Base-by-base conservation (phyloP, 805 yeast species). In the Cyberlindnera euphorbiiphila region DNA sequence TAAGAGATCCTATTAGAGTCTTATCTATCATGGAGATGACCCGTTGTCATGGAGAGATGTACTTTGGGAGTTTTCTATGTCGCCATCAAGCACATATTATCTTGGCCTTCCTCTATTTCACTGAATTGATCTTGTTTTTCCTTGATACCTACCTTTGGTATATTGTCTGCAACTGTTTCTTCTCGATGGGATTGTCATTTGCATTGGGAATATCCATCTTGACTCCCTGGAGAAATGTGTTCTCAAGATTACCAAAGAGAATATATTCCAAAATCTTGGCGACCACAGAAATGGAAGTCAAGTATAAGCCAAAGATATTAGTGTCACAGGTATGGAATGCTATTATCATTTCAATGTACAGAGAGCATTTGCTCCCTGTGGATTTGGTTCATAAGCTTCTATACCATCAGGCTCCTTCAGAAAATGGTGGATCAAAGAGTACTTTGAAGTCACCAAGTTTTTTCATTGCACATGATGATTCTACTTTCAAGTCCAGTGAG, bases 141-240 rank as follows among this genome's bases (percentile, higher is more conserved):
- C 70, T 85, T 36, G 95, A 85, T 49, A 85, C 95, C 1, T 85
- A 85, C 51, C 66, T 85, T 17, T 85, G 95, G 95, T 85, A 84
- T 48, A 85, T 85, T 45, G 70, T 85, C 25, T 81, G 89, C 75
- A 85, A 80, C 51, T 80, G 93, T 4, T 53, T 74, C 0, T 80
- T 83, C 43, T 85, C 94, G 0, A 80, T 84, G 14, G 69, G 76
- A 32, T 60, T 84, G 13, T 82, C 93, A 1, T 73, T 81, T 49
- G 74, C 80, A n/a, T 66, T 81, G 46, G 95, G 95, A 1, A 78
- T 84, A 7, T 84, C 94, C 1, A 77, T 85, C 6, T 76, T 89
- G 78, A 82, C 94, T 2, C 95, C 95, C 0, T 85, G 95, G 95
- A 75, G 85, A 54, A 85, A 84, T 51, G 75, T 82, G 20, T 85